Conservation (phyloP, 2,329 filamentous ascomycete species). For the Lachnellula subtilissima region DNA sequence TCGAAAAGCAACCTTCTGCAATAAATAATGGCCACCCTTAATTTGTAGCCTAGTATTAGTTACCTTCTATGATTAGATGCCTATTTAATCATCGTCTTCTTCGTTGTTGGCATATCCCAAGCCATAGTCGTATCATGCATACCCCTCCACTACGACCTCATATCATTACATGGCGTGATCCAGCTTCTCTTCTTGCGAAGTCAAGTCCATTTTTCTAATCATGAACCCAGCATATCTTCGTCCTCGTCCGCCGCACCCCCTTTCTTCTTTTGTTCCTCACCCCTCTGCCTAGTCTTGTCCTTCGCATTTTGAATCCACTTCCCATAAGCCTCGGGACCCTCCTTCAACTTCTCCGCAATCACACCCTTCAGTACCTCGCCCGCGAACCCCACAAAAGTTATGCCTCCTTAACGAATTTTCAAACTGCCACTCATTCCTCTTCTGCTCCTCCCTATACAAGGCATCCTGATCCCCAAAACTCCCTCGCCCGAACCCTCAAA, state of each 20-base stretch:
- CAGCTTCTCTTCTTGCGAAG: background rate
- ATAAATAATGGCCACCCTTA: too few relatives aligned
- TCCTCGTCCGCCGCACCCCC: constrained; percentile 22
- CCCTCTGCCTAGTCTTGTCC: constrained; percentile 45
- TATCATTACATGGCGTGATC: constrained; percentile 8
- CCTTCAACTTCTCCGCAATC: constrained; percentile 64
- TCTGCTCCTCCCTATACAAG: constrained; percentile 73
- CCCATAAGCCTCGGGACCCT: constrained; percentile 62
- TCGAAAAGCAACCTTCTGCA: too few relatives aligned
- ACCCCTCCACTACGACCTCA: constrained; percentile 6
- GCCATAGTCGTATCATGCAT: constrained; percentile 3
- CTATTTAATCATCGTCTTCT: background rate
- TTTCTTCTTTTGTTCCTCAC: constrained; percentile 26
- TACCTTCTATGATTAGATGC: too few relatives aligned
- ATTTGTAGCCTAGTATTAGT: too few relatives aligned
- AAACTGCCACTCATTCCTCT: constrained; percentile 83
- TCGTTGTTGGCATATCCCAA: background rate
- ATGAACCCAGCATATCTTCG: constrained; percentile 30
- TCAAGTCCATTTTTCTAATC: background rate
- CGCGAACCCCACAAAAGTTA: constrained; percentile 96
- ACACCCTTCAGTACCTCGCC: constrained; percentile 87
- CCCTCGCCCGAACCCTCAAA: constrained; percentile 67
- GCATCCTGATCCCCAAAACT: constrained; percentile 76
- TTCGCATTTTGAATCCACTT: constrained; percentile 68
- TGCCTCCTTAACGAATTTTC: constrained; percentile 89